Conservation (phyloP, 805 yeast species). For the Monosporozyma aerobia region DNA sequence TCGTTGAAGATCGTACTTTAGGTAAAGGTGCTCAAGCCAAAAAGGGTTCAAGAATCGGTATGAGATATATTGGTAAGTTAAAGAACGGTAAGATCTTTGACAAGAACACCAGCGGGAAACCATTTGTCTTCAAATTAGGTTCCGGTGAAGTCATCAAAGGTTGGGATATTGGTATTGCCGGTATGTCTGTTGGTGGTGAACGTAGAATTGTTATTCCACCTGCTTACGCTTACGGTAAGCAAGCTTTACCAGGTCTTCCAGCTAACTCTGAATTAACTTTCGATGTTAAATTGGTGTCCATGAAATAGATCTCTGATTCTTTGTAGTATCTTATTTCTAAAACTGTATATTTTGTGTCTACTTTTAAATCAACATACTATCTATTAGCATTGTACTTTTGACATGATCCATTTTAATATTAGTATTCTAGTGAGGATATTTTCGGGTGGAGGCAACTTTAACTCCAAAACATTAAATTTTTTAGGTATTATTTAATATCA, state of each 20-base stretch:
- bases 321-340: neutral
- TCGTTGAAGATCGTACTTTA: constrained; percentile 81
- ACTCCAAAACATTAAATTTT: too few species aligned
- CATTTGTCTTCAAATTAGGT: constrained; percentile 84
- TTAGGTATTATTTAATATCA: too few species aligned
- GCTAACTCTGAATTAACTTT: constrained; percentile 94
- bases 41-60: constrained; percentile 83
- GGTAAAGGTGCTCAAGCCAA: constrained; percentile 89
- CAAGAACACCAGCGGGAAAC: constrained; percentile 95
- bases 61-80: constrained; percentile 96
- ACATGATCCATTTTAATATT: too few species aligned
- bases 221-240: constrained; percentile 91
- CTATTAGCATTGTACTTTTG: neutral
- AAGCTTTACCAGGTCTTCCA: constrained; percentile 93
- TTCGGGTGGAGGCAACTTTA: too few species aligned
- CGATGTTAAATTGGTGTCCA: constrained; percentile 85
- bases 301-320: constrained; percentile 45
- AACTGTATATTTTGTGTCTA: neutral
- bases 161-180: constrained; percentile 97
- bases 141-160: constrained; percentile 98
- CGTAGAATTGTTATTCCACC: constrained; percentile 96
- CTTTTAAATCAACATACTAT: neutral
- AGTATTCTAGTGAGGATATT: too few species aligned
- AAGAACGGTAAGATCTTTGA: constrained; percentile 94
- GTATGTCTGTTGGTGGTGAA: constrained; percentile 98